Base-by-base conservation (phyloP, 1,284 basidiomycete species). In the Sparassis latifolia region DNA sequence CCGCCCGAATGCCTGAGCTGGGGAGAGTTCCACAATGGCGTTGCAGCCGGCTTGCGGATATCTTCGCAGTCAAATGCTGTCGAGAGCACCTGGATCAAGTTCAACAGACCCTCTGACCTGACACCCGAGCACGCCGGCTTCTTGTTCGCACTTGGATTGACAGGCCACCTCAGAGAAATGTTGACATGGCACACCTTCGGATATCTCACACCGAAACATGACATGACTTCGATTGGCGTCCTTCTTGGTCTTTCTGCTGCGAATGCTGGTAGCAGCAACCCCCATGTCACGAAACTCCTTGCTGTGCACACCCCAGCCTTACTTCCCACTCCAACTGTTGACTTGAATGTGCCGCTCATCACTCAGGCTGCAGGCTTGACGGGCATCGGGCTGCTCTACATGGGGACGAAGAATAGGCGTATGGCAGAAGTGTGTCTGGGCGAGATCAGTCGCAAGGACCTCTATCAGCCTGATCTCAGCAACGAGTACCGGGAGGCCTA, bases 1-100 rank as follows among this genome's bases (percentile, higher is more conserved):
- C 72, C 78, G 3, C 58, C 66, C 3, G 94, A 96, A 42, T 84
- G 83, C 38, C 69, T 83, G 6, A 82, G 80, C 51, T 99, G 96
- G 97, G 93, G 93, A 12, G 89, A 94, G 54, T 99, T 99, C 68
- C 95, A 99, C 69, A 96, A 97, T 55, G 97, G 97, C 12, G 95
- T 97, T 0, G 91, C 94, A 1, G 89, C 92, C 2, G 96, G 89
- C 2, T 69, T 99, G 50, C 83, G 89, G 3, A 84, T 94, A 47
- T 83, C 87, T 0, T 82, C 88, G 0, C 78, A 83, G n/a, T 80
- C 86, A n/a, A 72, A 76, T 48, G 82, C 83, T 20, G 80, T 94
- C 40, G 89, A 93, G 62, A 91, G 88, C 54, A 92, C 92, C 0
- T 96, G 95, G 86, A 93, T 97, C 60, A 86, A 91, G 20, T 94